These are phyloP conservation scores for Ophiostoma australiae DNA, from an alignment of 2,329 filamentous ascomycete genomes.

Conservation along the genomic window DNA sequence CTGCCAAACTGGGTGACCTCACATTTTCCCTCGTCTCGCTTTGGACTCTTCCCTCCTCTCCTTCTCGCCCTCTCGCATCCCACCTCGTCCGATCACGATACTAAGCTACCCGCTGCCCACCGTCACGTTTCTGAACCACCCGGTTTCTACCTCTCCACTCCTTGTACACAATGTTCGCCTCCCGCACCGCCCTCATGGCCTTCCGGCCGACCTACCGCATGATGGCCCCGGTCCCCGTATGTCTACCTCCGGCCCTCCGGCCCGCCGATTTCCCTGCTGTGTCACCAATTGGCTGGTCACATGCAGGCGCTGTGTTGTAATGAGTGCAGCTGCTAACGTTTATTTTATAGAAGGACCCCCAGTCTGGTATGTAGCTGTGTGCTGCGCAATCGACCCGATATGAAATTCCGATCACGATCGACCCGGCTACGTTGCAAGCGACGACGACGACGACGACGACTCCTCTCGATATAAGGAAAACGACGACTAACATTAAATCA, in stretches of 20 bases:
- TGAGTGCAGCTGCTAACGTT: slow-evolving; percentile 22
- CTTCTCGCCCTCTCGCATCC: slow-evolving; percentile 12
- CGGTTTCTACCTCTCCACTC: slow-evolving; percentile 2
- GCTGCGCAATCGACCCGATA: slow-evolving; percentile 11
- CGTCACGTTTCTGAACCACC: slow-evolving; percentile 19
- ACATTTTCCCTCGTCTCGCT: slow-evolving; percentile 22
- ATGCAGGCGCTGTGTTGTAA: neutral
- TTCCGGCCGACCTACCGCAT: slow-evolving; percentile 61
- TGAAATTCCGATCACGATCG: neutral
- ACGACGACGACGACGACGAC: neutral
- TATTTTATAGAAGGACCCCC: slow-evolving; percentile 53
- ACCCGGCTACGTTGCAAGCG: neutral
- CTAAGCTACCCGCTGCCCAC: neutral
- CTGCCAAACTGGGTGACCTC: slow-evolving; percentile 25
- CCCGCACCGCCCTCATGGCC: slow-evolving; percentile 60
- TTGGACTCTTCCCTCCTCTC: neutral
- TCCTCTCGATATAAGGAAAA: neutral
- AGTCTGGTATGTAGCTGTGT: slow-evolving; percentile 12
- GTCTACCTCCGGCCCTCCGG: slow-evolving; percentile 34
- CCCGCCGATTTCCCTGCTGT: neutral
- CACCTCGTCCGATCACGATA: slow-evolving; percentile 27
- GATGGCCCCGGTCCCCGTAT: slow-evolving; percentile 69
- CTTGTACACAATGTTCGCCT: slow-evolving; percentile 53
- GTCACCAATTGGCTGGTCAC: neutral
- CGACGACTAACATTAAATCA: slow-evolving; percentile 22